Evolutionary conservation across 257 asterid genomes (phyloP), one percentile per base, ranked within the genome.

Genomic region (Prunella vulgaris): DNA sequence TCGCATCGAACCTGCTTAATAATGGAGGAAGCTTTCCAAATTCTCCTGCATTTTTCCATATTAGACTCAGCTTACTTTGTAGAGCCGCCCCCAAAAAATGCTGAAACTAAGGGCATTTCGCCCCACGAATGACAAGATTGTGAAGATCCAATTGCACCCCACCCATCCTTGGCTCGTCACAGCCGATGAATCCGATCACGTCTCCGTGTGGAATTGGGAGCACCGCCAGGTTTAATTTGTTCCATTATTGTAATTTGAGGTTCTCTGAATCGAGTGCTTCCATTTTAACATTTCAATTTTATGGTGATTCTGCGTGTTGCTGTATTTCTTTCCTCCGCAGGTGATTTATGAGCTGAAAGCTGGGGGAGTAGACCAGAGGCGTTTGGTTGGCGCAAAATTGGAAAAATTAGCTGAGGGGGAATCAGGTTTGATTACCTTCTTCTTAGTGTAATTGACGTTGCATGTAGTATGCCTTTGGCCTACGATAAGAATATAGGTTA

Each of bases 191-290:
- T 87, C 97, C 56, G 98, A 93, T 83, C 96, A 93, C 62, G 97
- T 93, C 57, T 93, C 98, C 67, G 97, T 93, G 35, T 93, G 98
- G 98, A 93, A 93, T 80, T 93, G 98, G 98, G 97, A 93, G 20
- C 95, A 93, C 73, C 95, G 90, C 21, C 98, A 93, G 97, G 98
- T 93, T 68, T 46, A 1, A 35, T 15, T 62, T 66, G n/a, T 18
- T 33, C 22, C 17, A 10, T 15, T 37, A 5, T 30, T 8, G 1
- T 14, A 9, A 8, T 52, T 12, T 12, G 14, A 14, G 54, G 73
- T 35, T 10, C 54, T 63, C 66, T 30, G 18, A 28, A 32, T 69
- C 71, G 20, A 54, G 3, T 22, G 30, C 58, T 40, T 64, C 37
- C 20, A 24, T 28, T 20, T 6, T 22, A 7, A 44, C 40, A 15